Percentiles rank a stretch among this genome's conserved stretches.
phyloP scores from a whole-genome alignment of 768 basidiomycete species.

The Cystofilobasidium macerans region DNA sequence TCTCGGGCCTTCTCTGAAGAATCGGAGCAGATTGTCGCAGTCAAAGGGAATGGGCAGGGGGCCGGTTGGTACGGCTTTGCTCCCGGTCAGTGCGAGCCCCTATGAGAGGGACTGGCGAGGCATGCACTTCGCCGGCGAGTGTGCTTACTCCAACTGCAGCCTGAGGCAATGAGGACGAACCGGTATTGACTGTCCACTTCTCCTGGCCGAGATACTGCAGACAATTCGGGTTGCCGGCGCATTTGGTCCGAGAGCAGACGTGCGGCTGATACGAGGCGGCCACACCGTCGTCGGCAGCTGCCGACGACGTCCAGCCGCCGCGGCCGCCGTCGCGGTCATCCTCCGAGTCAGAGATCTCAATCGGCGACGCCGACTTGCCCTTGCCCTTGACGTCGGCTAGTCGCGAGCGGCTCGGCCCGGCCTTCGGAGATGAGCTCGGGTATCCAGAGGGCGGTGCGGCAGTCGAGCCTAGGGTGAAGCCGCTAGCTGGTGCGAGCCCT shows the following conservation, averaged over 20 bases:
- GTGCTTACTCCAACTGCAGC: no score
- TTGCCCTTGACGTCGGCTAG: no score
- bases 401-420: no score
- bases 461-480: slow-evolving; percentile 8
- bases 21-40: slow-evolving; percentile 18
- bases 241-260: slow-evolving; percentile 36
- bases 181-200: slow-evolving; percentile 58
- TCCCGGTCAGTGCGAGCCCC: no score
- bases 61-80: slow-evolving; percentile 8
- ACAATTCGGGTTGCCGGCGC: slow-evolving; percentile 70
- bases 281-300: background rate
- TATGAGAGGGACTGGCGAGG: background rate
- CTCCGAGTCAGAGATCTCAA: slow-evolving; percentile 1
- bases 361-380: background rate
- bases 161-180: slow-evolving; percentile 39
- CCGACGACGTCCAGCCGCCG: background rate
- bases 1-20: slow-evolving; percentile 46
- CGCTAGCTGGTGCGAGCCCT: background rate
- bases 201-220: slow-evolving; percentile 78
- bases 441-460: background rate
- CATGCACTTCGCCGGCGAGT: no score
- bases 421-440: no score
- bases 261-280: background rate
- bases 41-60: no score
- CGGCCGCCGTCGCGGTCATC: no score